phyloP scores from a whole-genome alignment of 2,329 filamentous ascomycete species.

The Trichocomaceae sp. region DNA sequence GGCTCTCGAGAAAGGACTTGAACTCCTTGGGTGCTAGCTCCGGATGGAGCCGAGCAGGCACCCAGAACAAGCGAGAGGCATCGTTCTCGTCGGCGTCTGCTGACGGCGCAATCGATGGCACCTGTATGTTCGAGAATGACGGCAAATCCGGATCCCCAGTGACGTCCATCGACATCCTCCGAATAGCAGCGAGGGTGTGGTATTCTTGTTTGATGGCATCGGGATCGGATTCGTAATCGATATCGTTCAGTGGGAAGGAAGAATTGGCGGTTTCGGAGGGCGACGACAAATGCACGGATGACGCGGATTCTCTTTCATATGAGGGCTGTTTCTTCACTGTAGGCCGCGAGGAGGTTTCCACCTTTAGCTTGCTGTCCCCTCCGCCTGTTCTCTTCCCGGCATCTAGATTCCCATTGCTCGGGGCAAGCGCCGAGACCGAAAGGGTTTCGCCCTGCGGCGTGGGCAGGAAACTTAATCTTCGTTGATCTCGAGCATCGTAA shows the following conservation, averaged over 20 bases:
- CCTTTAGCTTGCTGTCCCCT: conserved; percentile 23
- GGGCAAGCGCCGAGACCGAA: conserved; percentile 34
- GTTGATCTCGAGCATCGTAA: conserved; percentile 54
- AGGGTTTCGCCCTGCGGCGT: conserved; percentile 37
- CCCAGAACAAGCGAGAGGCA: conserved; percentile 85
- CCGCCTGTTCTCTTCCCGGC: conserved; percentile 18
- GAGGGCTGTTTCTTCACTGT: conserved; percentile 18
- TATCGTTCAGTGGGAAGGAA: conserved; percentile 68
- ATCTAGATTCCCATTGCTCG: conserved; percentile 15
- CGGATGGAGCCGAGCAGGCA: conserved; percentile 86
- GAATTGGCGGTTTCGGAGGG: conserved; percentile 51
- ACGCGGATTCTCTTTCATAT: conserved; percentile 43
- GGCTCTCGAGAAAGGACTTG: conserved; percentile 90
- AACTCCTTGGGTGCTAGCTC: conserved; percentile 94
- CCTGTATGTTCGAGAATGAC: conserved; percentile 34
- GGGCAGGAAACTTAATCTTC: conserved; percentile 69
- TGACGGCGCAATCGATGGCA: conserved; percentile 39
- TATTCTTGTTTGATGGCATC: conserved; percentile 86
- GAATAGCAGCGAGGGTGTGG: conserved; percentile 82
- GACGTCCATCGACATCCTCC: conserved; percentile 93
- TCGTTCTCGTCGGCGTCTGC: conserved; percentile 68
- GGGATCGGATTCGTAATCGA: conserved; percentile 84
- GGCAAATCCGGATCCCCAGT: conserved; percentile 54
- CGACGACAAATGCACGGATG: conserved; percentile 49
- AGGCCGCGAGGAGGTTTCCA: conserved; percentile 15